Conservation (phyloP, 2,329 filamentous ascomycete genomes). For the Neonectria coccinea region DNA sequence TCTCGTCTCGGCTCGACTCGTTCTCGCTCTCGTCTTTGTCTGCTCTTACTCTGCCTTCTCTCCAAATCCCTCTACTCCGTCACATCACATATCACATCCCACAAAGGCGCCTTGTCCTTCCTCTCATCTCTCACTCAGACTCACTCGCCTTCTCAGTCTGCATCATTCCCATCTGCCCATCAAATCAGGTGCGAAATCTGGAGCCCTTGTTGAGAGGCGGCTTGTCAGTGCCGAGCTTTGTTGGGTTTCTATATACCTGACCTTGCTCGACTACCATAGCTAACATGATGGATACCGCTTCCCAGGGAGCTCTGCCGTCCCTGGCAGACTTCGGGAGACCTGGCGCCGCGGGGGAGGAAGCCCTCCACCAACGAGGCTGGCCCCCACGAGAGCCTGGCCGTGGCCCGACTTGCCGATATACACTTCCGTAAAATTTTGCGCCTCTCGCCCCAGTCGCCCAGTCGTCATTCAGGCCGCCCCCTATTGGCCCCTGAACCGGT, state of each 20-base stretch:
- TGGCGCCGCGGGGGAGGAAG: constrained; percentile 22
- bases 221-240: constrained; percentile 42
- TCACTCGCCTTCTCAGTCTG: not conserved
- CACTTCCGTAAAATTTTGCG: constrained; percentile 32
- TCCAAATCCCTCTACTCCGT: not conserved
- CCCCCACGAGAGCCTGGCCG: constrained; percentile 32
- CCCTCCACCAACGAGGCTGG: constrained; percentile 29
- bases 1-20: not conserved
- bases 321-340: constrained; percentile 33
- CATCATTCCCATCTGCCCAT: constrained; percentile 4
- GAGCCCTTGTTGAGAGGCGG: constrained; percentile 23
- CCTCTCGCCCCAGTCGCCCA: constrained; percentile 25
- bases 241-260: constrained; percentile 43
- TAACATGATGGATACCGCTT: constrained; percentile 34
- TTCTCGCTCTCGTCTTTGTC: not conserved
- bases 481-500: constrained; percentile 33
- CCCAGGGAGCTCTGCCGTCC: constrained; percentile 32
- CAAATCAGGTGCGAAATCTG: not conserved
- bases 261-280: constrained; percentile 34
- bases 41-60: not conserved
- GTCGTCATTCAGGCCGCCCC: constrained; percentile 27
- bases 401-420: constrained; percentile 35
- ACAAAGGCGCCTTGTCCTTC: not conserved
- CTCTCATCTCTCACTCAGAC: not conserved
- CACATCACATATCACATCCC: constrained; percentile 4